Conservation (phyloP, 768 basidiomycete species). For the Phaffia australis region DNA sequence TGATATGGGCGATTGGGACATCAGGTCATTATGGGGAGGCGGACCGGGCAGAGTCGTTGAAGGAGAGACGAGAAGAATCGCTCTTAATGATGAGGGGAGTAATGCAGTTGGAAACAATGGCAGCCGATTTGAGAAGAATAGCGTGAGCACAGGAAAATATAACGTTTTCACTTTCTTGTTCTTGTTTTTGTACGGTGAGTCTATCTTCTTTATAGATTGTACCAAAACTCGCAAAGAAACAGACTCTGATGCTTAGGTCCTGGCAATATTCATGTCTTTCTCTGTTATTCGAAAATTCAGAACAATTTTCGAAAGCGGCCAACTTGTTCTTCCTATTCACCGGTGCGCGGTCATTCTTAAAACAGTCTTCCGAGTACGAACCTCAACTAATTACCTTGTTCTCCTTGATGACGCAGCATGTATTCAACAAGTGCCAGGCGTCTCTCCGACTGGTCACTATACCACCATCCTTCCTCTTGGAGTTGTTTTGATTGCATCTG, state of each 20-base stretch:
- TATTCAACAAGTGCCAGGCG: slow-evolving; percentile 95
- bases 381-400: not conserved
- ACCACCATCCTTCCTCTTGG: slow-evolving; percentile 88
- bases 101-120: slow-evolving; percentile 41
- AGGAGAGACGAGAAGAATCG: slow-evolving; percentile 49
- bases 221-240: slow-evolving; percentile 28
- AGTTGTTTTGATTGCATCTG: slow-evolving; percentile 80
- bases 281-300: slow-evolving; percentile 40
- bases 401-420: slow-evolving; percentile 44
- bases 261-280: not conserved
- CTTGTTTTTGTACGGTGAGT: slow-evolving; percentile 81
- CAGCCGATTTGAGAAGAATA: slow-evolving; percentile 61
- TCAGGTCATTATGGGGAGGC: slow-evolving; percentile 21
- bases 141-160: slow-evolving; percentile 90
- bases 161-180: slow-evolving; percentile 75
- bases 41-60: slow-evolving; percentile 28
- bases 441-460: slow-evolving; percentile 88
- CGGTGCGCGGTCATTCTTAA: slow-evolving; percentile 29
- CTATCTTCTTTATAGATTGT: not conserved
- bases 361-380: not conserved
- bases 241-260: slow-evolving; percentile 23
- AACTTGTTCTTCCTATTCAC: slow-evolving; percentile 99
- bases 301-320: slow-evolving; percentile 98
- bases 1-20: slow-evolving; percentile 18
- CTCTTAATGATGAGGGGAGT: slow-evolving; percentile 62